Percentiles rank a stretch among this genome's conserved stretches.
These are phyloP conservation scores for Syzygium syzygioides DNA, from an alignment of 441 rosid species.

Conservation along the genomic window DNA sequence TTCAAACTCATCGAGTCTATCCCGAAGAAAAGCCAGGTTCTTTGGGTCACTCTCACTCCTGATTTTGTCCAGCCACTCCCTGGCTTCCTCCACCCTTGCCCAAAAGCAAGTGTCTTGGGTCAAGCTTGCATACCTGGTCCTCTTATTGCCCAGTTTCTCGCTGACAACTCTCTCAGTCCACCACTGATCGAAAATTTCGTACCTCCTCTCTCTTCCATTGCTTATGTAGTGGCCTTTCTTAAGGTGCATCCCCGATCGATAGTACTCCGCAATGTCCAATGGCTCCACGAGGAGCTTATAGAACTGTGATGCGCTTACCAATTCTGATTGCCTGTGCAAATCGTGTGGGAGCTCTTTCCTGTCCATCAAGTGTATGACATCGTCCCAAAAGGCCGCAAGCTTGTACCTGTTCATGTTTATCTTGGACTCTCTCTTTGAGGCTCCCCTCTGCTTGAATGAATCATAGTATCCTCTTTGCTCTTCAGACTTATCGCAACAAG, in stretches of 20 bases:
- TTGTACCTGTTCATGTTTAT: constrained; percentile 50
- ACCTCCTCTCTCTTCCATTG: constrained; percentile 63
- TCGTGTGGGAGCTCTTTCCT: constrained; percentile 59
- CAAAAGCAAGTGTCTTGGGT: not conserved
- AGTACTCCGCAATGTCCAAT: constrained; percentile 66
- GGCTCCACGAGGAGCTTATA: constrained; percentile 79
- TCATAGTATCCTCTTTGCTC: constrained; percentile 74
- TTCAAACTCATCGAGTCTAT: not conserved
- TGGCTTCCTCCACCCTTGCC: not conserved
- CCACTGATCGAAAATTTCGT: constrained; percentile 57
- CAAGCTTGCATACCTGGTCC: constrained; percentile 40
- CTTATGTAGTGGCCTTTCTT: constrained; percentile 33
- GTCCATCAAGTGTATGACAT: constrained; percentile 46
- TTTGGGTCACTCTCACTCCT: not conserved
- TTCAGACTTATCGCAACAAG: constrained; percentile 36
- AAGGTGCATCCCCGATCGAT: constrained; percentile 22
- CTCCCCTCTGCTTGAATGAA: constrained; percentile 44
- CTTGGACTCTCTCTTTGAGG: constrained; percentile 33
- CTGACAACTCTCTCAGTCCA: constrained; percentile 25
- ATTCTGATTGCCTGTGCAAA: constrained; percentile 40
- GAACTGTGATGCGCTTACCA: constrained; percentile 52
- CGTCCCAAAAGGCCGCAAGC: constrained; percentile 69
- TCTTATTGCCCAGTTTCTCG: constrained; percentile 10
- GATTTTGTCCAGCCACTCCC: not conserved
- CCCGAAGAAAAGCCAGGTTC: not conserved